Conservation (phyloP, 2,329 filamentous ascomycete genomes). For the Colletotrichum phormii region DNA sequence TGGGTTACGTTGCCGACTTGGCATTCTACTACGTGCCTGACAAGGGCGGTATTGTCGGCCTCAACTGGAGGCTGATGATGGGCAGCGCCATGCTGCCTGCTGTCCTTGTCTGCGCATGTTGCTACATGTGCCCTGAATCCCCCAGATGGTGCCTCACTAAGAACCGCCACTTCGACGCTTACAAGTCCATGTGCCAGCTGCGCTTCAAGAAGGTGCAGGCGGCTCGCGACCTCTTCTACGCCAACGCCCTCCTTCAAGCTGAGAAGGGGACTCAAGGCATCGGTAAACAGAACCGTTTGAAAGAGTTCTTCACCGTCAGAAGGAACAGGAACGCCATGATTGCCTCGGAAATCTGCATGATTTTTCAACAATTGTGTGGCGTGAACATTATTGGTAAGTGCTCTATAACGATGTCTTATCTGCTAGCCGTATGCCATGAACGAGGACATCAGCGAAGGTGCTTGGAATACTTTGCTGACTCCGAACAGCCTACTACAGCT, state of each 20-base stretch:
- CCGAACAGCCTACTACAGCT: constrained; percentile 65
- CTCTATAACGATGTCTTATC: no score
- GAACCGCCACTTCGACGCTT: constrained; percentile 59
- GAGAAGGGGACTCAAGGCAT: constrained; percentile 64
- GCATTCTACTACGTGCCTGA: constrained; percentile 70
- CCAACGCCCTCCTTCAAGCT: constrained; percentile 67
- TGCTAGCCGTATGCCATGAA: no score
- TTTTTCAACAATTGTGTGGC: constrained; percentile 65
- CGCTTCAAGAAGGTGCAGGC: constrained; percentile 65
- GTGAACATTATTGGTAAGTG: constrained; percentile 28
- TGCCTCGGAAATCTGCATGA: constrained; percentile 74
- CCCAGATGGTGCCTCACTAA: constrained; percentile 64
- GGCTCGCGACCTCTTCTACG: constrained; percentile 67
- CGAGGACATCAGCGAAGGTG: no score
- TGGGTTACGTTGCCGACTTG: constrained; percentile 70
- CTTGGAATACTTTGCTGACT: no score
- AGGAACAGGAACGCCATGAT: constrained; percentile 70
- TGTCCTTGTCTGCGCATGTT: constrained; percentile 65
- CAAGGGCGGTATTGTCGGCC: constrained; percentile 60
- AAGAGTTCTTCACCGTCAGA: constrained; percentile 70
- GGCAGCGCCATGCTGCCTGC: constrained; percentile 74
- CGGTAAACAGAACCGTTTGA: constrained; percentile 58
- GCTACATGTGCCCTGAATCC: constrained; percentile 62
- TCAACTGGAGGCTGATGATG: constrained; percentile 78
- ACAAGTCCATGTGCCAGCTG: constrained; percentile 56